Evolutionary conservation across 1,284 basidiomycete species (phyloP).

Genomic region (Xerocomus minutiporus): DNA sequence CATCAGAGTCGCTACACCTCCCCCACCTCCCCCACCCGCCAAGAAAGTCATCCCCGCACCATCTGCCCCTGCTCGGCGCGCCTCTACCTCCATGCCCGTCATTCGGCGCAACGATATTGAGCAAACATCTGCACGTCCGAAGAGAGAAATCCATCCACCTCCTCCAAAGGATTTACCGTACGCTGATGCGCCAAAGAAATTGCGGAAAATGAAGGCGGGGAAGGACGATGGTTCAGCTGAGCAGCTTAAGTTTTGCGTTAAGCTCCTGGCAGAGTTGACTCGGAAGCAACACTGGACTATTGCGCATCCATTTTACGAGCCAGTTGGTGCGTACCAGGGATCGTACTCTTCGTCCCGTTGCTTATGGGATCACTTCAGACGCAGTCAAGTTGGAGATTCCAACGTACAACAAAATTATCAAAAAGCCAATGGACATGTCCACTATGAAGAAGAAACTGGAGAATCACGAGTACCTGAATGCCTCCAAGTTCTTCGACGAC

Average conservation of each 20-base stretch:
- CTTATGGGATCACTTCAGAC: slow-evolving; percentile 41
- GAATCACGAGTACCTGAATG: slow-evolving; percentile 67
- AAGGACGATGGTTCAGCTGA: slow-evolving; percentile 73
- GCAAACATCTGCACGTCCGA: slow-evolving; percentile 69
- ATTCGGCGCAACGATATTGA: slow-evolving; percentile 68
- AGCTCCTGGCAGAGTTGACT: slow-evolving; percentile 73
- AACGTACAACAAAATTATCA: slow-evolving; percentile 82
- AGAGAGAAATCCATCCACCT: slow-evolving; percentile 95
- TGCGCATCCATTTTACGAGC: slow-evolving; percentile 88
- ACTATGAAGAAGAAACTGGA: slow-evolving; percentile 86
- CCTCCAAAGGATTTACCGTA: slow-evolving; percentile 89
- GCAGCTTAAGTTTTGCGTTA: slow-evolving; percentile 81
- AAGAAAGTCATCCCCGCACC: slow-evolving; percentile 42
- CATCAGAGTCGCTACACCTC: slow-evolving; percentile 49
- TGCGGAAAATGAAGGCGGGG: slow-evolving; percentile 54
- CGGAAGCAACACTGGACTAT: slow-evolving; percentile 74
- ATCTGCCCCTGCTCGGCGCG: slow-evolving; percentile 47
- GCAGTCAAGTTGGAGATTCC: slow-evolving; percentile 79
- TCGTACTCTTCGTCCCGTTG: neutral
- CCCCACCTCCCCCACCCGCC: slow-evolving; percentile 25
- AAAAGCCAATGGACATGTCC: slow-evolving; percentile 92
- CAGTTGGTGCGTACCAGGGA: slow-evolving; percentile 66
- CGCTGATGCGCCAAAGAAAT: slow-evolving; percentile 69
- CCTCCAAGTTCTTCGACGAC: slow-evolving; percentile 82
- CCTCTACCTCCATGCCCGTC: slow-evolving; percentile 73